Base-by-base conservation (phyloP, 805 yeast species). In the Wickerhamomyces alni region DNA sequence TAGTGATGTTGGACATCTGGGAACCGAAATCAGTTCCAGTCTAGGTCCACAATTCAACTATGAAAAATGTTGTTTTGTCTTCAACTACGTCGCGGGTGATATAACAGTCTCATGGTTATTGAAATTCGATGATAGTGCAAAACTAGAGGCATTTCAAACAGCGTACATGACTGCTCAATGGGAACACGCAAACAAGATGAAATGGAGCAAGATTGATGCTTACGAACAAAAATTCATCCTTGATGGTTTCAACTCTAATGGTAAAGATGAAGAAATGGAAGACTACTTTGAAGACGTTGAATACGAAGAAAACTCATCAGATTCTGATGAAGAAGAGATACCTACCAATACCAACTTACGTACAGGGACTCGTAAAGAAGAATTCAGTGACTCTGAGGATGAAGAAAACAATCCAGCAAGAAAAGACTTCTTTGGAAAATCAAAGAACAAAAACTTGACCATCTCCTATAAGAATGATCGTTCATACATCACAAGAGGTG, bases 401-500 rank as follows among this genome's bases (percentile, higher is more conserved):
- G 66, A 61, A 10, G 65, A 58, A n/a, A n/a, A n/a, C 9, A 62
- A 61, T 18, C 43, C 49, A 27, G 57, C 56, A 12, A 56, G 44
- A 29, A 52, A 46, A 40, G 22, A 44, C 13, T 49, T 43, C 35
- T 36, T 44, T 34, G 57, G 54, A 27, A 50, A 62, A 39, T 72
- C 70, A 13, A 65, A 66, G 36, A 87, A 87, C 56, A 71, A 76
- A 37, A 79, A 77, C 17, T 67, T 88, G 52, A 80, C 84, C 1
- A 80, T 87, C 8, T 89, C 95, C 1, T 74, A 64, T 44, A 72
- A 72, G 40, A 80, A 80, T 48, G 81, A 85, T 51, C 69, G 93
- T 27, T 74, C 95, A 1, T 88, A 74, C 57, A 89, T 88, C 24
- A 80, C 83, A 0, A 76, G 94, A 48, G 95, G 88, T 13, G 66